Base-by-base conservation (phyloP, 2,329 filamentous ascomycete species). In the Bipolaris victoriae region DNA sequence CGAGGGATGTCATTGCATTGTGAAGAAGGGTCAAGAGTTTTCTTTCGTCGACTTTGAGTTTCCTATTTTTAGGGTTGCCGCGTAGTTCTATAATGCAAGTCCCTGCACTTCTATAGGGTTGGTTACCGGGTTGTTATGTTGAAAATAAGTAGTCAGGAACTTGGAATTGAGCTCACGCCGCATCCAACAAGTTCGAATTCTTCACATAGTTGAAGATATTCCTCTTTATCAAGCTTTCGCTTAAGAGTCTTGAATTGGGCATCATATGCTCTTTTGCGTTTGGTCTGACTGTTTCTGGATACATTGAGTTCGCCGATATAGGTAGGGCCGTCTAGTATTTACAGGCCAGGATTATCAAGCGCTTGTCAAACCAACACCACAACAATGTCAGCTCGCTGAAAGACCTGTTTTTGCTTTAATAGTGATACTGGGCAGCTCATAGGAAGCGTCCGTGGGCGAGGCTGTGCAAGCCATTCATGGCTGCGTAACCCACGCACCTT, bases 131-230 rank as follows among this genome's bases (percentile, higher is more conserved):
- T 68, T 63, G 5, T 58, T 33, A 22, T 68, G 66, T 41, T 56
- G 50, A 33, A 65, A 66, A 60, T 57, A 64, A 67, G 60, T 60
- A 62, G 33, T 51, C 16, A 43, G 63, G 58, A 18, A 62, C 56
- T 46, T 57, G 55, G 24, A 82, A 81, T 60, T 82, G 80, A n/a
- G 82, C 81, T 79, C 80, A 82, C 1, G 80, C 80, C 13, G 80
- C 80, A 2, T 80, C 80, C 6, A 82, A 67, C 37, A 82, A 59
- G 53, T 82, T 82, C 55, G 82, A 53, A 1, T 71, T 79, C 0
- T 78, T 81, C 0, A 80, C 80, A 3, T 79, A 79, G 22, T 78
- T 79, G 60, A 82, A 82, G 3, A 66, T 69, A n/a, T 77, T 73
- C 7, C 79, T 70, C 18, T 72, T 73, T 71, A 82, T 71, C 52